These are phyloP conservation scores for Ophiostoma ulmi DNA, from an alignment of 2,329 filamentous ascomycete genomes.

Conservation along the genomic window DNA sequence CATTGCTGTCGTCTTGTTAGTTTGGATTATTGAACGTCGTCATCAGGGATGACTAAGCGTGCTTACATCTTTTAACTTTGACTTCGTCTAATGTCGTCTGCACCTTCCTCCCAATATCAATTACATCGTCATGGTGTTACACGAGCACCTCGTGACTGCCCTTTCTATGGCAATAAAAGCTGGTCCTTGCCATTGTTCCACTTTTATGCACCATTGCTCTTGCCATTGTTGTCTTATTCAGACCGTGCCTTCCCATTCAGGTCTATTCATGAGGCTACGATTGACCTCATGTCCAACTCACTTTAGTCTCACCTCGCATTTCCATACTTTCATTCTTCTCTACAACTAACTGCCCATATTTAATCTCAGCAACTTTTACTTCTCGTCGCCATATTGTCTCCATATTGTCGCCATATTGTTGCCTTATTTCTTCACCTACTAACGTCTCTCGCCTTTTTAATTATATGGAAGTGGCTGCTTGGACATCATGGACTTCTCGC, in stretches of 20 bases:
- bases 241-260: slow-evolving; percentile 1
- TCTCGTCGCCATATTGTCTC: neutral
- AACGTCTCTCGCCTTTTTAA: neutral
- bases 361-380: neutral
- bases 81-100: neutral
- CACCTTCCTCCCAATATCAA: neutral
- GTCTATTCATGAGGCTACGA: neutral
- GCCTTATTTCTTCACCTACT: neutral
- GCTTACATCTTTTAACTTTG: neutral
- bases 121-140: neutral
- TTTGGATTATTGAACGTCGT: neutral
- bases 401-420: neutral
- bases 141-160: neutral
- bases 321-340: neutral
- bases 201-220: slow-evolving; percentile 14
- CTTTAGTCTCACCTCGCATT: slow-evolving; percentile 12
- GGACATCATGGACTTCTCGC: neutral
- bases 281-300: neutral
- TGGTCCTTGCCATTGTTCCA: slow-evolving; percentile 20
- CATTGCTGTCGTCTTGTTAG: neutral
- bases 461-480: neutral
- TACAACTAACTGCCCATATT: neutral
- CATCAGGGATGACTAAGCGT: neutral
- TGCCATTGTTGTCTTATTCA: slow-evolving; percentile 14
- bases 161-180: neutral